A percentile compares a stretch with the other conserved stretches of the same genome.
Conservation (phyloP, 2,329 filamentous ascomycete species). For the Alternaria dauci region DNA sequence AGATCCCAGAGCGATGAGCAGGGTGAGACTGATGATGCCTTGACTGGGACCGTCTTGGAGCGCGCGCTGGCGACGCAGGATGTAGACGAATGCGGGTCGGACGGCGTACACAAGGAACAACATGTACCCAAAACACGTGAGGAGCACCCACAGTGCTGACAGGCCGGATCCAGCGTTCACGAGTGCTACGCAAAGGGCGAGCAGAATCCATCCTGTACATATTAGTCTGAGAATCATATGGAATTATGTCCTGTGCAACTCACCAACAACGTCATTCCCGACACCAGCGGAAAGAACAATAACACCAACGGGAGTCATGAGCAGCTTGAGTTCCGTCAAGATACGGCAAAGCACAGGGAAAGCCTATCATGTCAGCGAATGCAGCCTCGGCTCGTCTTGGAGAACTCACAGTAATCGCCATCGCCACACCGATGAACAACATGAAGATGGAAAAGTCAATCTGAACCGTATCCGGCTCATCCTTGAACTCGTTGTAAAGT, state of each 20-base stretch:
- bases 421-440: conserved; percentile 89
- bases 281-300: conserved; percentile 91
- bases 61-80: conserved; percentile 76
- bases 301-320: conserved; percentile 82
- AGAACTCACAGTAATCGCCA: conserved; percentile 79
- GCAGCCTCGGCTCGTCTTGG: neutral
- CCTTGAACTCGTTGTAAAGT: conserved; percentile 75
- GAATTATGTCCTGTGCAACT: conserved; percentile 12
- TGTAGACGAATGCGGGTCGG: conserved; percentile 76
- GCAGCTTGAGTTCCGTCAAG: conserved; percentile 85
- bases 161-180: conserved; percentile 87
- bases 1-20: conserved; percentile 79
- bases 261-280: conserved; percentile 83
- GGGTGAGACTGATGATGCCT: conserved; percentile 80
- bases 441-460: conserved; percentile 70
- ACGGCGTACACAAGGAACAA: conserved; percentile 78
- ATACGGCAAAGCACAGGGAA: conserved; percentile 95
- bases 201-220: conserved; percentile 77
- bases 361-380: conserved; percentile 54
- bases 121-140: conserved; percentile 77
- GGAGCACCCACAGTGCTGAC: conserved; percentile 83
- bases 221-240: conserved; percentile 11
- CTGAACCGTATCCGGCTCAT: conserved; percentile 63
- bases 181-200: conserved; percentile 90
- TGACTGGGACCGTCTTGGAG: conserved; percentile 90